A percentile compares a stretch with the other conserved stretches of the same genome.
Conservation (phyloP, 495 filamentous ascomycete genomes). For the Penicillium canariense region DNA sequence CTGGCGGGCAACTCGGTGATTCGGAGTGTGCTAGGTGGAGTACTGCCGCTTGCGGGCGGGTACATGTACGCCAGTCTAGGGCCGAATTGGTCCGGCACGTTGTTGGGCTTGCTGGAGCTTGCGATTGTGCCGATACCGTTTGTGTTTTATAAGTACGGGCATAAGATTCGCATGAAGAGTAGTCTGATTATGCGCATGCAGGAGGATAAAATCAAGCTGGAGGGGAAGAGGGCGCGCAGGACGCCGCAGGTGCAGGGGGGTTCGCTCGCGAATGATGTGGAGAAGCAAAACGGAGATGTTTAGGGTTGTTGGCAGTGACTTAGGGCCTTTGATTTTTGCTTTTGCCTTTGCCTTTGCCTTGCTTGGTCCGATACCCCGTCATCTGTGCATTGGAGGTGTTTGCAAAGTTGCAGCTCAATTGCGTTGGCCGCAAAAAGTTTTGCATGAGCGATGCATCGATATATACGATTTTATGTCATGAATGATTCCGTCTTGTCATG, state of each 20-base stretch:
- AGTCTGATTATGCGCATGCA: slow-evolving; percentile 66
- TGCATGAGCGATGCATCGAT: slow-evolving; percentile 8
- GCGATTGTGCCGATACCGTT: slow-evolving; percentile 75
- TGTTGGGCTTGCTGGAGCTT: slow-evolving; percentile 69
- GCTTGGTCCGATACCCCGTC: slow-evolving; percentile 15
- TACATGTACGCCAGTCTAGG: slow-evolving; percentile 68
- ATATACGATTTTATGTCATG: neutral
- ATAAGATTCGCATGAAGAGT: slow-evolving; percentile 63
- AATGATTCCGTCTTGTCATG: neutral
- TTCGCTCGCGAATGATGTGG: slow-evolving; percentile 13
- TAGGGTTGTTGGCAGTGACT: neutral
- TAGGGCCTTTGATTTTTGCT: neutral
- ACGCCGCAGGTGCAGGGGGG: neutral
- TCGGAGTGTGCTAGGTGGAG: slow-evolving; percentile 65
- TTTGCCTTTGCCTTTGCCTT: neutral
- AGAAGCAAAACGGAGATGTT: slow-evolving; percentile 14
- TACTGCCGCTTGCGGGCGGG: slow-evolving; percentile 70
- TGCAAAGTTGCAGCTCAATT: slow-evolving; percentile 7
- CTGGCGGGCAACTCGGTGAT: slow-evolving; percentile 74
- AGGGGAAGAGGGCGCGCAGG: slow-evolving; percentile 39
- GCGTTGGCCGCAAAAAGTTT: slow-evolving; percentile 2
- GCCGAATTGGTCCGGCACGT: slow-evolving; percentile 75
- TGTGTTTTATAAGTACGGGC: slow-evolving; percentile 73
- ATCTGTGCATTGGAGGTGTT: slow-evolving; percentile 17
- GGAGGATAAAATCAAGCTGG: slow-evolving; percentile 63